These are phyloP conservation scores for Thermomyces lanuginosus DNA, from an alignment of 2,329 filamentous ascomycete species.

Conservation along the genomic window DNA sequence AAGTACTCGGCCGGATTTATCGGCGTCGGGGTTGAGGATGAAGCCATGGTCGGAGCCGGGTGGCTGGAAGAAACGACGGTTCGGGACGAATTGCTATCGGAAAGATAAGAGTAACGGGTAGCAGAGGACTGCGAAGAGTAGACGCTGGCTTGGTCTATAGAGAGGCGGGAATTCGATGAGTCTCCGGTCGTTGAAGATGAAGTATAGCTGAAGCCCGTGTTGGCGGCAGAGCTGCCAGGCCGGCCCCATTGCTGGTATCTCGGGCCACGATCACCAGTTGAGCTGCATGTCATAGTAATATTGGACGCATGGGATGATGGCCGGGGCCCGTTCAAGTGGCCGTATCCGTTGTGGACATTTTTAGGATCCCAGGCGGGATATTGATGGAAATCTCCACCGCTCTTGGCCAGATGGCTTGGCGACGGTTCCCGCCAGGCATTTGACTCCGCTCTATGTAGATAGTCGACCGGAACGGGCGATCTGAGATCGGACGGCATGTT, in stretches of 20 bases:
- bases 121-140: constrained; percentile 45
- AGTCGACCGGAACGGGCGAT: constrained; percentile 57
- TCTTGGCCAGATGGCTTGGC: constrained; percentile 71
- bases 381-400: constrained; percentile 66
- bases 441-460: constrained; percentile 50
- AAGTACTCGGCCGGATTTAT: constrained; percentile 23
- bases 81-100: constrained; percentile 35
- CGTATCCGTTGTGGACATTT: constrained; percentile 31
- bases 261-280: constrained; percentile 50
- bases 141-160: constrained; percentile 49
- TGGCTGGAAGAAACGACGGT: constrained; percentile 22
- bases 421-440: constrained; percentile 51
- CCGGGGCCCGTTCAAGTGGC: constrained; percentile 45
- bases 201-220: constrained; percentile 27
- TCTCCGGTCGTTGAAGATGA: constrained; percentile 40
- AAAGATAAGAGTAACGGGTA: constrained; percentile 40
- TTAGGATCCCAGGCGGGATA: constrained; percentile 58
- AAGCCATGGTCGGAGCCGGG: constrained; percentile 8
- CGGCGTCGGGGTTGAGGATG: constrained; percentile 12
- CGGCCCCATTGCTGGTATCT: constrained; percentile 65
- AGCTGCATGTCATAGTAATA: constrained; percentile 53
- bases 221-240: constrained; percentile 40
- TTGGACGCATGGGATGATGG: constrained; percentile 39
- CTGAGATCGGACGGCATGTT: constrained; percentile 47
- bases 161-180: constrained; percentile 38